A percentile compares a stretch with the other conserved stretches of the same genome.
These are phyloP conservation scores for Neophaeococcomyces mojaviensis DNA, from an alignment of 2,329 filamentous ascomycete species.

Conservation along the genomic window DNA sequence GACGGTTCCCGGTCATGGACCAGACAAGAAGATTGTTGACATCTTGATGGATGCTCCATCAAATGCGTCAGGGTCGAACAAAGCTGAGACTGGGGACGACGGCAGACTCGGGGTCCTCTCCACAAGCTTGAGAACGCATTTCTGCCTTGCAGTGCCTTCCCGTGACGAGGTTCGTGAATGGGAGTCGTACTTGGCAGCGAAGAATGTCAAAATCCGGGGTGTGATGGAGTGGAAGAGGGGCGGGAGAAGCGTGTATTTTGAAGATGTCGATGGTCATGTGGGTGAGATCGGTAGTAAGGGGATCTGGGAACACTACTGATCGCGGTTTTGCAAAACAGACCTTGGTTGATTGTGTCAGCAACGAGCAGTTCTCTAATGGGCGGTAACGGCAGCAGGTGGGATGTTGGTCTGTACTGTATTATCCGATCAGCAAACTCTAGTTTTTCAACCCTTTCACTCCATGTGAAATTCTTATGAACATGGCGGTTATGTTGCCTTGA, in stretches of 20 bases:
- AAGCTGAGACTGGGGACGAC: too few relatives aligned
- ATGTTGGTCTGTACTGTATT: too few relatives aligned
- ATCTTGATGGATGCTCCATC: conserved; percentile 4
- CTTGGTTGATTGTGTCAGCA: not conserved
- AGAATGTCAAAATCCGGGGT: conserved; percentile 21
- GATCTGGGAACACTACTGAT: conserved; percentile 26
- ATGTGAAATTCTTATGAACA: too few relatives aligned
- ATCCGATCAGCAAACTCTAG: too few relatives aligned
- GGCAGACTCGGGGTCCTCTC: too few relatives aligned
- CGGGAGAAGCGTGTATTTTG: conserved; percentile 28
- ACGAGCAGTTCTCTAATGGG: too few relatives aligned
- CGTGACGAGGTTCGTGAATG: conserved; percentile 23
- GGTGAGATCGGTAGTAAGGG: conserved; percentile 27
- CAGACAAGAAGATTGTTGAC: conserved; percentile 12
- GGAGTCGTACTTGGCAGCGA: conserved; percentile 23
- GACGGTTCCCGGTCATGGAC: conserved; percentile 16
- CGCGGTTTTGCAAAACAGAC: not conserved
- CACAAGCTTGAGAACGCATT: conserved; percentile 23
- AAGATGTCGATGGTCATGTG: conserved; percentile 27
- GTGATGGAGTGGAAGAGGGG: conserved; percentile 26
- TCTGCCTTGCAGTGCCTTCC: conserved; percentile 24
- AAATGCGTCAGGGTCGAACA: too few relatives aligned
- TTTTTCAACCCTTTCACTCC: too few relatives aligned
- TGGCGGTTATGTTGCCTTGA: too few relatives aligned
- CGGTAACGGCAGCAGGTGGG: too few relatives aligned